A percentile compares a stretch with the other conserved stretches of the same genome.
Evolutionary conservation across 768 basidiomycete genomes (phyloP).

Genomic region (Rhizopogon vinicolor): DNA sequence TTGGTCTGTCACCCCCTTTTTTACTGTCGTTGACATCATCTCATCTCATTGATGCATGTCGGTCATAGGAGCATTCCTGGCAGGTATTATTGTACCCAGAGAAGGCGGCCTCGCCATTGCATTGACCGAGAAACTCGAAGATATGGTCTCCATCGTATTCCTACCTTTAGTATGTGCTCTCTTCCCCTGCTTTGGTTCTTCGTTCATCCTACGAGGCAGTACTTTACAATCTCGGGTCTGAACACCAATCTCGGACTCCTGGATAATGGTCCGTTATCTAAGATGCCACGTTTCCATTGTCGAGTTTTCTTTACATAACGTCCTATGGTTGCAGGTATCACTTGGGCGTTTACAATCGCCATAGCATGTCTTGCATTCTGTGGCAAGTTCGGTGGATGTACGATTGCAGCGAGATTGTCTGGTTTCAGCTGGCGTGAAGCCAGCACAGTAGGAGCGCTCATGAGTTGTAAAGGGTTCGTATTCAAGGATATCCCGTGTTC

Average conservation of each 20-base stretch:
- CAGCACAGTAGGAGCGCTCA: slow-evolving; percentile 81
- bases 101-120: slow-evolving; percentile 83
- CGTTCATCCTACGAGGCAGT: slow-evolving; percentile 36
- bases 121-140: slow-evolving; percentile 95
- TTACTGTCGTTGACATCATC: neutral
- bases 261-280: slow-evolving; percentile 49
- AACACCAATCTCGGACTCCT: slow-evolving; percentile 85
- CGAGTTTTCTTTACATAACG: neutral
- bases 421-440: slow-evolving; percentile 82
- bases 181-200: neutral
- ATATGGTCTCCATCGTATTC: slow-evolving; percentile 88
- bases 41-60: neutral
- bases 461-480: slow-evolving; percentile 90
- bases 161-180: slow-evolving; percentile 60
- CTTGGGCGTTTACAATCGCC: slow-evolving; percentile 85
- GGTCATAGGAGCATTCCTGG: slow-evolving; percentile 67
- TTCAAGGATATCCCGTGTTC: neutral
- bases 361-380: slow-evolving; percentile 75
- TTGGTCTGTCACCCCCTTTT: slow-evolving; percentile 43
- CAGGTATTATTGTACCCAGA: slow-evolving; percentile 78
- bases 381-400: slow-evolving; percentile 89
- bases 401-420: slow-evolving; percentile 56
- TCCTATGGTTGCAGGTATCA: slow-evolving; percentile 43
- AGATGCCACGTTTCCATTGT: neutral
- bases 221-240: slow-evolving; percentile 90